Base-by-base conservation (phyloP, 805 yeast genomes). In the Priceomyces melissophilus region DNA sequence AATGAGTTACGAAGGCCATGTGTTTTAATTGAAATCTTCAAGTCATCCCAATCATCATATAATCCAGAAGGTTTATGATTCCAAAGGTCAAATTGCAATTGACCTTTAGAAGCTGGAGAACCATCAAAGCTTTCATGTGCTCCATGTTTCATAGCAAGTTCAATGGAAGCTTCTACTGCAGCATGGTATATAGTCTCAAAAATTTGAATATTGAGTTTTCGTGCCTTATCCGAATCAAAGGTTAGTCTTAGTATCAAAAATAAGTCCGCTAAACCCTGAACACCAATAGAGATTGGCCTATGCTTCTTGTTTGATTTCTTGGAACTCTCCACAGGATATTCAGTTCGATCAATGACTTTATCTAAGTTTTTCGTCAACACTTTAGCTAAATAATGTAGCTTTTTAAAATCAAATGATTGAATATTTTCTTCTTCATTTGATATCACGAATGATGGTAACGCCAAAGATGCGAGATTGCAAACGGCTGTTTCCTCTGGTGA, bases 141-240 rank as follows among this genome's bases (percentile, higher is more conserved):
- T 10, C 97, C 97, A 13, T 74, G 66, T 41, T 61, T 67, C 41
- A 63, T 53, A 3, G 98, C 96, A 39, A 90, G 65, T 63, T 91
- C 97, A 43, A 80, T 65, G 8, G 97, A 90, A 17, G 88, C 78
- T 68, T 89, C 96, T 32, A 90, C 71, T 20, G 96, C 88, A 32
- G 85, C 98, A 61, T 91, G 98, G 64, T 91, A 91, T 32, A 91
- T 87, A 16, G 98, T 91, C 71, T 91, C 98, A 63, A 90, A 91
- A 43, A 91, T 88, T 64, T 87, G 90, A 40, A 76, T 71, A 66
- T 91, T 91, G 45, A 91, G 70, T 44, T 68, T 65, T 59, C 77
- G 78, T 11, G 98, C 96, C 54, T 79, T 84, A 26, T 72, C 67
- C 29, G 95, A 85, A 51, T 88, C 97, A 61, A 90, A 91, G 32